These are phyloP conservation scores for Pythium phragmitis DNA, from an alignment of 352 stramenopile genomes.

Conservation along the genomic window DNA sequence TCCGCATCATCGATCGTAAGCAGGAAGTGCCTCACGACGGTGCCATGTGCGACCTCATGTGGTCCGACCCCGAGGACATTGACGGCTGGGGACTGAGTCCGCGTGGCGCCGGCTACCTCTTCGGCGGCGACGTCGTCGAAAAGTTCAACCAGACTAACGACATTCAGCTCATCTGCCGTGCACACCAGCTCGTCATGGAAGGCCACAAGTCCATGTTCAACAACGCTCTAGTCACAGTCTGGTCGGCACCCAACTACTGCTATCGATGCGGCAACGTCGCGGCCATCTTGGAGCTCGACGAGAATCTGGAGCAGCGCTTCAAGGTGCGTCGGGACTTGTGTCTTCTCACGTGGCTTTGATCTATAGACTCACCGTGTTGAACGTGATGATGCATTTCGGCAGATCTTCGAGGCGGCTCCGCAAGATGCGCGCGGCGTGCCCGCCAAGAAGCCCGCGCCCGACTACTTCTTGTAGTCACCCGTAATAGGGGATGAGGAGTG, in stretches of 20 bases:
- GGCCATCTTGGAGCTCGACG: conserved; percentile 98
- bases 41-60: conserved; percentile 98
- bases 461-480: conserved; percentile 97
- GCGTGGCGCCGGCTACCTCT: conserved; percentile 91
- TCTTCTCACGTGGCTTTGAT: not conserved
- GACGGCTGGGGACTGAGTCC: conserved; percentile 96
- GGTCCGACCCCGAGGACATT: conserved; percentile 95
- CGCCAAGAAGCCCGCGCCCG: conserved; percentile 97
- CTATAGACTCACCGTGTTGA: not conserved
- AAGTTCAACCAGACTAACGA: conserved; percentile 95
- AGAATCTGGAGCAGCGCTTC: conserved; percentile 92
- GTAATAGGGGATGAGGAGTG: not conserved
- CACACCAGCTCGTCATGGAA: conserved; percentile 96
- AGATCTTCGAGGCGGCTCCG: conserved; percentile 98
- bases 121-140: conserved; percentile 89
- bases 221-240: conserved; percentile 97
- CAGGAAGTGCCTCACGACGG: conserved; percentile 97
- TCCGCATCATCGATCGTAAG: conserved; percentile 91
- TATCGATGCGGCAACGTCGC: conserved; percentile 99
- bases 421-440: conserved; percentile 96
- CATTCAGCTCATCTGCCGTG: conserved; percentile 90
- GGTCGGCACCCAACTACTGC: conserved; percentile 99
- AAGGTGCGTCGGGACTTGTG: conserved; percentile 43
- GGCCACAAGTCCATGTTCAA: conserved; percentile 96
- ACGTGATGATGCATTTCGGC: not conserved